Evolutionary conservation across 1,284 basidiomycete species (phyloP), one percentile per base, ranked within the genome.

Genomic region (Heterobasidion annosum): DNA sequence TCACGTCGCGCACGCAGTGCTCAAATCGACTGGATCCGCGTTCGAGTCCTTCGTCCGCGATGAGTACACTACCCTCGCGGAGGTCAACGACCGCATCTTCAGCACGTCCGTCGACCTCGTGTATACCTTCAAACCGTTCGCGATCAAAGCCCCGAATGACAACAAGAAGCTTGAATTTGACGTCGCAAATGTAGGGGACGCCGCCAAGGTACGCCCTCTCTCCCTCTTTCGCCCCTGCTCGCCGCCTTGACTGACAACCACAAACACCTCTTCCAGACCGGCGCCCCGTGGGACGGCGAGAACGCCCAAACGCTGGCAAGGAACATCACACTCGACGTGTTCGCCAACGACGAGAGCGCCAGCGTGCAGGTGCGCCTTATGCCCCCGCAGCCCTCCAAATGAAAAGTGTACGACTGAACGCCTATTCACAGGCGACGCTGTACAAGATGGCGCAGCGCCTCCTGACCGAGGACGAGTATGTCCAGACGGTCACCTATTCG

Each of bases 1-100:
- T 35, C 15, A 16, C 25, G 16, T 3, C 2, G 15, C 48, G 8
- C 13, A 4, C 6, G 19, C 59, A 91, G 93, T 98, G 10, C 81
- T 97, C 64, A 98, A 98, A 73, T 86, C 89, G 44, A 85, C 87
- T 12, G 95, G 92, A 3, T 93, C 91, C 0, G 82, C 88, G 0
- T 98, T 98, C 67, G 79, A 87, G 60, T 77, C 79, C 52, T 98
- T 95, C 70, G 70, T 88, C 56, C 77, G 81, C 2, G 94, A 98
- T 69, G 90, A 94, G 66, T 92, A 86, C 71, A 94, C 94, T 34
- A 96, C 93, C 1, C 81, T 97, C 9, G 72, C 67, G 13, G 84
- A 88, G 61, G 91, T 93, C 50, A 68, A 84, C 62, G 93, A 96
- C 61, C 81, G 93, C n/a, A 85, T 95, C 64, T 87, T 96, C 71